Evolutionary conservation across 2,329 filamentous ascomycete species (phyloP), one percentile per base, ranked within the genome.

Genomic region (Clonostachys chloroleuca): DNA sequence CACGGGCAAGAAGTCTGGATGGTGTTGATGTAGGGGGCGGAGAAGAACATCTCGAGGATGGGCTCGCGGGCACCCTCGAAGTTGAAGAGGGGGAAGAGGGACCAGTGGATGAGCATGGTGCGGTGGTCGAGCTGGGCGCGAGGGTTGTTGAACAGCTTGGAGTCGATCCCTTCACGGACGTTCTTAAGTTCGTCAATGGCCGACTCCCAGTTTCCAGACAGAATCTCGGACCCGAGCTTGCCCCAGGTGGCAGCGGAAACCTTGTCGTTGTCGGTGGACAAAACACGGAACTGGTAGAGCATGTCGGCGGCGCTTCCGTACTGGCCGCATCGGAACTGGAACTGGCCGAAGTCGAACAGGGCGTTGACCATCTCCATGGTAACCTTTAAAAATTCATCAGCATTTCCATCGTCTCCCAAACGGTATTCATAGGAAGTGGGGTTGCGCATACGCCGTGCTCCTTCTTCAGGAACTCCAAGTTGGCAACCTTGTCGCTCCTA

Each of bases 61-160:
- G 83, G 82, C 65, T 99, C 94, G 62, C 92, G 90, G 49, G 90
- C 89, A 55, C 84, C 80, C 62, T 97, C 92, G 74, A 89, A 86
- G 83, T 99, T 97, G 83, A 97, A 99, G 74, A 96, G 92, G 52
- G 94, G 92, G 83, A 97, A 99, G 52, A 99, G 85, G 42, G 89
- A 86, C 92, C 94, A 99, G 87, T 99, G 94, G 60, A 96, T 87
- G 61, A 99, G 79, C 89, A 92, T 96, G 49, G 92, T 95, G 65
- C 94, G 89, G 79, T 96, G 92, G 68, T 92, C 87, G 52, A 99
- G 86, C 75, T 99, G 94, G 51, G 89, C 92, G 54, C 96, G 82
- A 30, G 92, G 89, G 78, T 96, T 96, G 80, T 86, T 94, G 81
- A 96, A 96, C 52, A 97, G 84, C 67, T 91, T 89, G 49, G 87